phyloP scores from a whole-genome alignment of 2,329 filamentous ascomycete genomes.

The Fusarium sp. region DNA sequence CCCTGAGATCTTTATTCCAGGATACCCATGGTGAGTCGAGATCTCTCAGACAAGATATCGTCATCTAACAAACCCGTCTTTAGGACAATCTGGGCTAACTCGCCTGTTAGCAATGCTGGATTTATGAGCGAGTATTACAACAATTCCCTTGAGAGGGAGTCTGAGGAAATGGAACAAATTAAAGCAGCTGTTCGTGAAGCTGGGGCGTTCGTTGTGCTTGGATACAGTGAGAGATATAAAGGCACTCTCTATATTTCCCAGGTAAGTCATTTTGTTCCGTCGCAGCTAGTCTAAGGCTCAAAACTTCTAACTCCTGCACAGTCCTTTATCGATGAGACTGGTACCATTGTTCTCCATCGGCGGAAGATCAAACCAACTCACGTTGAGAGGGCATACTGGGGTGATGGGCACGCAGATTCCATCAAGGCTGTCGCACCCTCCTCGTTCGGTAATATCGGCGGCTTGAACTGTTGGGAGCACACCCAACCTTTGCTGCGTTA shows the following conservation, averaged over 20 bases:
- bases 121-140: slow-evolving; percentile 62
- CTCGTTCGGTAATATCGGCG: slow-evolving; percentile 59
- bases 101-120: slow-evolving; percentile 50
- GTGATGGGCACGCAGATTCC: slow-evolving; percentile 59
- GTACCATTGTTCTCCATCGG: slow-evolving; percentile 57
- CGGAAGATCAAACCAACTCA: slow-evolving; percentile 68
- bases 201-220: slow-evolving; percentile 59
- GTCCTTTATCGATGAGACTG: slow-evolving; percentile 58
- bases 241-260: slow-evolving; percentile 60
- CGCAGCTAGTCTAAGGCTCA: background rate
- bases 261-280: background rate
- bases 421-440: slow-evolving; percentile 57
- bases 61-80: slow-evolving; percentile 18
- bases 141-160: slow-evolving; percentile 59
- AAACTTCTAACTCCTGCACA: slow-evolving; percentile 32
- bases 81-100: slow-evolving; percentile 50
- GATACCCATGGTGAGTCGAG: slow-evolving; percentile 63
- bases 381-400: slow-evolving; percentile 64
- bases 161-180: slow-evolving; percentile 60
- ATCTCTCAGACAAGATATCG: background rate
- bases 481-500: slow-evolving; percentile 64
- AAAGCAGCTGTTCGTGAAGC: slow-evolving; percentile 61
- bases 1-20: slow-evolving; percentile 62
- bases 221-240: slow-evolving; percentile 58
- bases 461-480: slow-evolving; percentile 66